These are phyloP conservation scores for Mycena capillaripes DNA, from an alignment of 768 basidiomycete species.

Conservation along the genomic window DNA sequence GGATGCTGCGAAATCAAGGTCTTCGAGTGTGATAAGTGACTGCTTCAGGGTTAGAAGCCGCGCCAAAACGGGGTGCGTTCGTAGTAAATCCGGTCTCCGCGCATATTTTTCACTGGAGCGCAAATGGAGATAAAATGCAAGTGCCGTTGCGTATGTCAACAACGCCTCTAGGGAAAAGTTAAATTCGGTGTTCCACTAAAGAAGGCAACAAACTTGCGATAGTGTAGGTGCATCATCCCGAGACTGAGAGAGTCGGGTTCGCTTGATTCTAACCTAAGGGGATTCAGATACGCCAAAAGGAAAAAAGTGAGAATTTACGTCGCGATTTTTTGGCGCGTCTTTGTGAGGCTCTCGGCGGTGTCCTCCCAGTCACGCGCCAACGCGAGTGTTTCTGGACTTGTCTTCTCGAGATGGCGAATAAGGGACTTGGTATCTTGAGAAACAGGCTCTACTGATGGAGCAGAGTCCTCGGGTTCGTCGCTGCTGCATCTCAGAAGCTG, in stretches of 20 bases:
- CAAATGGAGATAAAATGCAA: conserved; percentile 95
- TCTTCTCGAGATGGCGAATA: conserved; percentile 79
- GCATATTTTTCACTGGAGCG: conserved; percentile 77
- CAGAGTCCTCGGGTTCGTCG: conserved; percentile 53
- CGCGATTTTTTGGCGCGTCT: conserved; percentile 66
- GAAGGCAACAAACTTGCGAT: conserved; percentile 71
- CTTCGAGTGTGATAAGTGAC: conserved; percentile 84
- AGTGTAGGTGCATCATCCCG: conserved; percentile 87
- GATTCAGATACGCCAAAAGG: not conserved
- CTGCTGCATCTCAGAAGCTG: conserved; percentile 41
- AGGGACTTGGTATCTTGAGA: conserved; percentile 72
- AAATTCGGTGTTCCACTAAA: not conserved
- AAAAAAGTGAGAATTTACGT: conserved; percentile 54
- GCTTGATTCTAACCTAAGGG: conserved; percentile 61
- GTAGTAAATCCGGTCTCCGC: conserved; percentile 71
- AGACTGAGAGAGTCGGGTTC: conserved; percentile 67
- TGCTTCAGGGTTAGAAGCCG: conserved; percentile 89
- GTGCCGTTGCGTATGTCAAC: conserved; percentile 89
- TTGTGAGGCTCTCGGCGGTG: conserved; percentile 66
- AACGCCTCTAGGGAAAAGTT: conserved; percentile 78
- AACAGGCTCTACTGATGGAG: conserved; percentile 50
- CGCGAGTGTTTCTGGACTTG: conserved; percentile 83
- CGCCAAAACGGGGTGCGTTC: conserved; percentile 77
- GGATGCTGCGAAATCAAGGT: conserved; percentile 77
- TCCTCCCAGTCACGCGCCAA: conserved; percentile 90